Conservation (phyloP, 2,329 filamentous ascomycete species). For the Claviceps sp. region DNA sequence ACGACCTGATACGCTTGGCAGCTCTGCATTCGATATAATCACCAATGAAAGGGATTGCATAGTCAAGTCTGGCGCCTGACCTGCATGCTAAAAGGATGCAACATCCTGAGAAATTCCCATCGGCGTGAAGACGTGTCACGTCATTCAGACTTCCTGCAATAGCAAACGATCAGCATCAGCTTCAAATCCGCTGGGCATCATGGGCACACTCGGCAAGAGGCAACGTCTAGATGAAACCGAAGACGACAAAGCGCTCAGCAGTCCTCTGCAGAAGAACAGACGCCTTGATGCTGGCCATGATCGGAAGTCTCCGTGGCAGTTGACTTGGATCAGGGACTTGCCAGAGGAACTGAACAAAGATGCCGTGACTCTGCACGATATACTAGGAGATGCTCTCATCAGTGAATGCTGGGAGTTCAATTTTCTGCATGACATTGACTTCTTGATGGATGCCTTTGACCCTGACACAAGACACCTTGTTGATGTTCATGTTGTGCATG, state of each 20-base stretch:
- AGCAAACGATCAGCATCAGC: neutral
- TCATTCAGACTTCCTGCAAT: neutral
- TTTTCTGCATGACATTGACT: conserved; percentile 47
- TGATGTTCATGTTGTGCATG: conserved; percentile 43
- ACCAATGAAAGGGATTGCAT: neutral
- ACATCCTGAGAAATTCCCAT: neutral
- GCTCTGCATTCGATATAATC: neutral
- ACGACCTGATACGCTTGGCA: too few species aligned
- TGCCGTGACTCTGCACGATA: conserved; percentile 49
- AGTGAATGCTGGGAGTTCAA: conserved; percentile 61
- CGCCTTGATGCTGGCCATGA: conserved; percentile 6
- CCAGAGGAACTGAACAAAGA: conserved; percentile 47
- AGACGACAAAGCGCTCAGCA: conserved; percentile 11
- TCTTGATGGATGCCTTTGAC: conserved; percentile 41
- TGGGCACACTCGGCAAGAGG: conserved; percentile 21
- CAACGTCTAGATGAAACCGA: conserved; percentile 9
- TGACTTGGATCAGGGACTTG: conserved; percentile 57
- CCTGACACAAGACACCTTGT: conserved; percentile 33
- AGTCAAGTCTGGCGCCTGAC: too few species aligned
- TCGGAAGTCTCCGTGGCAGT: conserved; percentile 52
- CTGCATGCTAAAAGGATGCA: neutral
- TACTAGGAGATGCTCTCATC: conserved; percentile 64
- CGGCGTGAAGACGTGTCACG: neutral
- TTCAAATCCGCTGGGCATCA: conserved; percentile 6
- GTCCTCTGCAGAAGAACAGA: conserved; percentile 28